These are phyloP conservation scores for Borovskyia barvae DNA, from an alignment of 208 protist genomes.

Conservation along the genomic window DNA sequence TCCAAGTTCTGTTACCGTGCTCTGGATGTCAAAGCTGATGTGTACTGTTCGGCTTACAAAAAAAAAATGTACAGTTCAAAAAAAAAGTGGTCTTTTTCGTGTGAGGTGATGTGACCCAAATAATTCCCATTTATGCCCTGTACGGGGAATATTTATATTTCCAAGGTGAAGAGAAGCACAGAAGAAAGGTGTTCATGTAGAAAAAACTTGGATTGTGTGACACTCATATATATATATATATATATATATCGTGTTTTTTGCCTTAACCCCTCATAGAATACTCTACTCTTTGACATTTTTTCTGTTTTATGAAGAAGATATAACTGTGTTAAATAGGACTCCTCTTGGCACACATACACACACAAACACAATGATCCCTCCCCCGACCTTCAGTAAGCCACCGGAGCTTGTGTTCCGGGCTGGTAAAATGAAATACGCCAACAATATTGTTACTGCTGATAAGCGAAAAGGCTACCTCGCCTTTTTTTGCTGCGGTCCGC, in stretches of 20 bases:
- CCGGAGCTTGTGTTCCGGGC: slow-evolving; percentile 62
- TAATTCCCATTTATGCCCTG: background rate
- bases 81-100: slow-evolving; percentile 2
- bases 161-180: too few species aligned
- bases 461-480: slow-evolving; percentile 50
- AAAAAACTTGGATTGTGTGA: too few species aligned
- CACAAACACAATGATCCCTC: slow-evolving; percentile 30
- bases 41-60: background rate
- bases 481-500: slow-evolving; percentile 32
- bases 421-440: slow-evolving; percentile 64
- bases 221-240: too few species aligned
- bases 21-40: too few species aligned
- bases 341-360: too few species aligned
- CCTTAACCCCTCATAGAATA: too few species aligned
- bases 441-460: slow-evolving; percentile 58
- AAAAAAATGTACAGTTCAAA: background rate
- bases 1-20: too few species aligned
- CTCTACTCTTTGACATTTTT: slow-evolving; percentile 24
- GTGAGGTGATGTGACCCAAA: background rate
- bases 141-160: slow-evolving; percentile 5
- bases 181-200: too few species aligned
- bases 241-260: too few species aligned
- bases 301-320: slow-evolving; percentile 13
- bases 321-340: background rate
- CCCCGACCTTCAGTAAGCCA: slow-evolving; percentile 19